These are phyloP conservation scores for Babesia divergens DNA, from an alignment of 169 alveolate genomes.

Conservation along the genomic window DNA sequence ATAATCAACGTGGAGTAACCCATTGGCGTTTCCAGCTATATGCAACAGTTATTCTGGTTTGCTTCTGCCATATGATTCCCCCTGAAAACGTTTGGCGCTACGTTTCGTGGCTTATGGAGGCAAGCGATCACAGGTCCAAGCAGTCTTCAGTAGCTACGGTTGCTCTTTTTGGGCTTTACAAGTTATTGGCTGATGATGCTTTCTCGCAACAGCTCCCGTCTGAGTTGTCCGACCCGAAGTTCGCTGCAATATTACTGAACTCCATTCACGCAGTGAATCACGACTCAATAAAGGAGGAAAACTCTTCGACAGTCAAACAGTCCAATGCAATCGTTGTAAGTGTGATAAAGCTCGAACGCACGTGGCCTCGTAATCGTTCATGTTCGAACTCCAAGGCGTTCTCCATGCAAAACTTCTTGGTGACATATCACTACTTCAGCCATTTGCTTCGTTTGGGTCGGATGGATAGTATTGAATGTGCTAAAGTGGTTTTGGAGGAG, in stretches of 20 bases:
- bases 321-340: conserved; percentile 21
- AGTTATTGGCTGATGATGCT: background rate
- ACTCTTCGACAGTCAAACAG: conserved; percentile 15
- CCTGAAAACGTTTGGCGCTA: background rate
- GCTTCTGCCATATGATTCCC: conserved; percentile 18
- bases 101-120: conserved; percentile 22
- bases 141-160: conserved; percentile 16
- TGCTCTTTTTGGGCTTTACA: conserved; percentile 11
- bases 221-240: background rate
- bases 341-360: conserved; percentile 34
- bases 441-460: background rate
- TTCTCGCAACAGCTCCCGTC: background rate
- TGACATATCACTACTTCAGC: conserved; percentile 33
- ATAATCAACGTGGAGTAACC: background rate
- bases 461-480: background rate
- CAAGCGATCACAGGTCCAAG: conserved; percentile 8
- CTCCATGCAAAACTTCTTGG: conserved; percentile 38
- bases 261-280: conserved; percentile 23
- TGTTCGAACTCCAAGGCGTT: conserved; percentile 28
- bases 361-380: conserved; percentile 48
- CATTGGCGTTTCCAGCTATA: conserved; percentile 57
- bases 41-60: conserved; percentile 29
- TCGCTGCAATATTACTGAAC: conserved; percentile 7
- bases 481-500: conserved; percentile 3
- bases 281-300: conserved; percentile 24